phyloP scores from a whole-genome alignment of 805 yeast genomes.

The Candida quercuum region DNA sequence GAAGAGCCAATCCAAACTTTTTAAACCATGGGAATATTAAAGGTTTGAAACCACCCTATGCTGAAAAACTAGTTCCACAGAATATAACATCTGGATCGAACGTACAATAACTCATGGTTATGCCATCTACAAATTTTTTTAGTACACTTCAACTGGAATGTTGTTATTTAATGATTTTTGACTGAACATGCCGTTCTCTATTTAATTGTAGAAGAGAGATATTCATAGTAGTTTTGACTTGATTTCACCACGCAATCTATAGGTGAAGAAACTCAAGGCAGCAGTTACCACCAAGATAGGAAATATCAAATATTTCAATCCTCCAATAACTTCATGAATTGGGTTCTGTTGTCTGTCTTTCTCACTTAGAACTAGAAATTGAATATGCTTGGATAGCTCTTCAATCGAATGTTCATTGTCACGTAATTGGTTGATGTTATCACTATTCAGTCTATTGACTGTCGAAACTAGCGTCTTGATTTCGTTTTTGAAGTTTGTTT shows the following conservation, averaged over 20 bases:
- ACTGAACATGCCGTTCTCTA: neutral
- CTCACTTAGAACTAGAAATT: slow-evolving; percentile 19
- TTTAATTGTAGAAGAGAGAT: neutral
- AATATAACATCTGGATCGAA: neutral
- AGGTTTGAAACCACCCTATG: slow-evolving; percentile 40
- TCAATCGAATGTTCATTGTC: slow-evolving; percentile 19
- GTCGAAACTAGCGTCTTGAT: slow-evolving; percentile 1
- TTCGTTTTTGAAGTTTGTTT: slow-evolving; percentile 4
- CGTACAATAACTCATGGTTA: no score
- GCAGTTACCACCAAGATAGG: slow-evolving; percentile 22
- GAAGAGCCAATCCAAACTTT: slow-evolving; percentile 44
- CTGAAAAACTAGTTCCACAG: slow-evolving; percentile 12
- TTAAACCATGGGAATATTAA: slow-evolving; percentile 39
- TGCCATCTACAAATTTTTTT: no score
- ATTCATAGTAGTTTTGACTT: slow-evolving; percentile 48
- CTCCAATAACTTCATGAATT: slow-evolving; percentile 18
- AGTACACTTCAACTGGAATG: no score
- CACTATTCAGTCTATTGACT: slow-evolving; percentile 15
- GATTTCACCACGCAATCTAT: slow-evolving; percentile 55
- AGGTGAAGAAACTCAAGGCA: slow-evolving; percentile 40
- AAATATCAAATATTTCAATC: slow-evolving; percentile 22
- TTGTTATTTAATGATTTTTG: no score
- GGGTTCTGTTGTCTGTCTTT: slow-evolving; percentile 18
- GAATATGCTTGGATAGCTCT: slow-evolving; percentile 15
- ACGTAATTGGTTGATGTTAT: slow-evolving; percentile 19